Conservation (phyloP, 2,329 filamentous ascomycete species). For the Plenodomus tracheiphilus region DNA sequence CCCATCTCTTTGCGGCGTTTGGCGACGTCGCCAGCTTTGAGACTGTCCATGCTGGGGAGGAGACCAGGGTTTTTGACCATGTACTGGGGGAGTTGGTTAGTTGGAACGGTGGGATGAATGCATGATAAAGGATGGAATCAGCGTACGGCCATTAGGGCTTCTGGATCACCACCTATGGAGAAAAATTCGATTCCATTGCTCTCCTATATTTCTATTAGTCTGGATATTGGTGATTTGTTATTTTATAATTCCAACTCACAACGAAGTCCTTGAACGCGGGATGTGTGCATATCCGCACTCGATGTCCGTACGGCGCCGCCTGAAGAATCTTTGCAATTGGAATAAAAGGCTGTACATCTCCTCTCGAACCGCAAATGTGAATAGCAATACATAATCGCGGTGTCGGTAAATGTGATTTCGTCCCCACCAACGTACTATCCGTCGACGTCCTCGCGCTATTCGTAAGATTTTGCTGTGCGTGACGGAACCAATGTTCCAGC, state of each 20-base stretch:
- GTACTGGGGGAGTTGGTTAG: conserved; percentile 22
- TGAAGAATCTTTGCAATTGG: conserved; percentile 58
- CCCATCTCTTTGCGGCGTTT: conserved; percentile 32
- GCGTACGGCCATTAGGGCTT: conserved; percentile 49
- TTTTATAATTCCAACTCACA: conserved; percentile 11
- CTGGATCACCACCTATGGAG: conserved; percentile 40
- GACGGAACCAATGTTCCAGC: conserved; percentile 22
- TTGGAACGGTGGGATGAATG: neutral
- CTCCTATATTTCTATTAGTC: too few species aligned
- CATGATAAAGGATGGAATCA: neutral
- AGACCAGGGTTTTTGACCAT: conserved; percentile 56
- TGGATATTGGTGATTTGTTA: too few species aligned
- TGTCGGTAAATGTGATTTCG: neutral
- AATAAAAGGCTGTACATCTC: conserved; percentile 64
- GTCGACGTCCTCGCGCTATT: neutral
- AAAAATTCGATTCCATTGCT: conserved; percentile 44
- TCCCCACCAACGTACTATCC: conserved; percentile 5
- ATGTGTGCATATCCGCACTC: conserved; percentile 37
- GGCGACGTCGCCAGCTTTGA: conserved; percentile 40
- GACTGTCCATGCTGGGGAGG: conserved; percentile 29
- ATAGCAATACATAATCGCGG: conserved; percentile 56
- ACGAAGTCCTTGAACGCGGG: conserved; percentile 23
- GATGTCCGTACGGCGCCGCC: conserved; percentile 21
- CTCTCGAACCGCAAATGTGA: conserved; percentile 57
- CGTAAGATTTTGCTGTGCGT: conserved; percentile 9